Evolutionary conservation across 1,139 yeast species (phyloP).

Genomic region (Zygosaccharomyces sapae): DNA sequence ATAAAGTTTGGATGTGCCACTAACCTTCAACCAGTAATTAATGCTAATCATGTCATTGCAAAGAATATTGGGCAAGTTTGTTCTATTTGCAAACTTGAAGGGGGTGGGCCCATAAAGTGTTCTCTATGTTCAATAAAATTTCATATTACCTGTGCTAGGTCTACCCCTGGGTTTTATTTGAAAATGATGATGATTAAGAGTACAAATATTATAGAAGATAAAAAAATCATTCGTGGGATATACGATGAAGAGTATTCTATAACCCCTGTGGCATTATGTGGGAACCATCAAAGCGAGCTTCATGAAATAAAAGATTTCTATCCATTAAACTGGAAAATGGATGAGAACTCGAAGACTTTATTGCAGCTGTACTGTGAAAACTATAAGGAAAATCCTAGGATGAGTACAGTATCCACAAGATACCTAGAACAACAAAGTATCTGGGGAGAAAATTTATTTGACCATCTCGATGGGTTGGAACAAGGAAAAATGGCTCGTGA

Average conservation of each 20-base stretch:
- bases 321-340: conserved; percentile 6
- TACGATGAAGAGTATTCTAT: neutral
- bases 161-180: conserved; percentile 41
- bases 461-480: neutral
- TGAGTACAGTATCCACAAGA: conserved; percentile 12
- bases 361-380: conserved; percentile 16
- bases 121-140: conserved; percentile 40
- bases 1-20: conserved; percentile 43
- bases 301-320: neutral
- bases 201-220: neutral
- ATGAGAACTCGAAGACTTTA: conserved; percentile 6
- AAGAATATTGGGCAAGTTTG: conserved; percentile 36
- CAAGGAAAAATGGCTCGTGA: neutral
- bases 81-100: conserved; percentile 39
- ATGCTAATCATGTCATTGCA: conserved; percentile 30
- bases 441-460: neutral
- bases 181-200: conserved; percentile 41
- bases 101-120: conserved; percentile 46
- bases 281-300: conserved; percentile 14
- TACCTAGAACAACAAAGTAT: conserved; percentile 13
- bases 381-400: conserved; percentile 12
- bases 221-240: too few species aligned
- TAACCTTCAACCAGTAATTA: conserved; percentile 45
- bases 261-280: conserved; percentile 13
- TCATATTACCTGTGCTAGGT: conserved; percentile 71